Evolutionary conservation across 2,329 filamentous ascomycete species (phyloP).

Genomic region (Westerdykella aurantiaca): DNA sequence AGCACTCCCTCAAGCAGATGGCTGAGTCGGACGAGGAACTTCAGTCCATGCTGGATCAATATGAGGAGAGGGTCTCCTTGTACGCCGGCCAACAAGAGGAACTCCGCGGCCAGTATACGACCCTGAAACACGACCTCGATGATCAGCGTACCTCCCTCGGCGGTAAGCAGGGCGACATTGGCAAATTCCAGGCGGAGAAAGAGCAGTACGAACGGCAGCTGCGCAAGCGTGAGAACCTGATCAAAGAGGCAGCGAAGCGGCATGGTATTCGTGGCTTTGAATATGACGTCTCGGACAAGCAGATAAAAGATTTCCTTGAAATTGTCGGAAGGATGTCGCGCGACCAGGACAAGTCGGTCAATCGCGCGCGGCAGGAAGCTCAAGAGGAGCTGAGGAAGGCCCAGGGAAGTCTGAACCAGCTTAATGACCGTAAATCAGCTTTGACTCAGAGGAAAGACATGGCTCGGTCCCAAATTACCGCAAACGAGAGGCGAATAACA

Average conservation of each 20-base stretch:
- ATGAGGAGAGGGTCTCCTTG: slow-evolving; percentile 65
- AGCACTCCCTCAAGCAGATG: slow-evolving; percentile 68
- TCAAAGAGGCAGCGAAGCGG: slow-evolving; percentile 68
- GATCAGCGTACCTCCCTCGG: slow-evolving; percentile 40
- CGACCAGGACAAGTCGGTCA: slow-evolving; percentile 74
- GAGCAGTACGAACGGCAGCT: slow-evolving; percentile 80
- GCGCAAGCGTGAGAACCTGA: slow-evolving; percentile 62
- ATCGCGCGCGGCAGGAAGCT: slow-evolving; percentile 66
- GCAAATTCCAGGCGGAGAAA: slow-evolving; percentile 79
- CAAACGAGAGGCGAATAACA: slow-evolving; percentile 65
- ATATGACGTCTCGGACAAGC: slow-evolving; percentile 65
- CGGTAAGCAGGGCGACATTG: slow-evolving; percentile 56
- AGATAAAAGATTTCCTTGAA: slow-evolving; percentile 71
- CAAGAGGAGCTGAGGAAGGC: slow-evolving; percentile 67
- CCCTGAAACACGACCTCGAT: slow-evolving; percentile 53
- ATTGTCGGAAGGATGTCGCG: slow-evolving; percentile 67
- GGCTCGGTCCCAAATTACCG: slow-evolving; percentile 64
- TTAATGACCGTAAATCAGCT: slow-evolving; percentile 68
- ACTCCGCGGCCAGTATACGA: slow-evolving; percentile 59
- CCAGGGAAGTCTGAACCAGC: slow-evolving; percentile 63
- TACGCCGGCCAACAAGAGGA: slow-evolving; percentile 59
- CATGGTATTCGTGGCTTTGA: slow-evolving; percentile 84
- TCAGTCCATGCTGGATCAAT: slow-evolving; percentile 65
- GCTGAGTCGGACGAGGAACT: slow-evolving; percentile 73
- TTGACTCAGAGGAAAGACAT: slow-evolving; percentile 68